Conservation (phyloP, 164 flowering plant species). For the Sedum album region DNA sequence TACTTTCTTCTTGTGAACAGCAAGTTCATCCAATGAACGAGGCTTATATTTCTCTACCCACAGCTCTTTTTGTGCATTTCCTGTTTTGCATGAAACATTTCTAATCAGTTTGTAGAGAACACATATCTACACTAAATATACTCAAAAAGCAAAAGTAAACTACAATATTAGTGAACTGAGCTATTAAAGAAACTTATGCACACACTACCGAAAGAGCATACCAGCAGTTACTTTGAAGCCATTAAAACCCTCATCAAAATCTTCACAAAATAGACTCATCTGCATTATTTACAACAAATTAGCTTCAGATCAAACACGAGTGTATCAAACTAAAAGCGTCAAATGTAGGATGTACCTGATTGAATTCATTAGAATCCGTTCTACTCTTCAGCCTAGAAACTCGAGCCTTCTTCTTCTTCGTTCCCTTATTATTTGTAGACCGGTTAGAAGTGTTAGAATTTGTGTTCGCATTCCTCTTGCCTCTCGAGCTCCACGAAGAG, state of each 20-base stretch:
- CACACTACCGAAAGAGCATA: constrained; percentile 23
- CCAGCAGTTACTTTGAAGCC: constrained; percentile 58
- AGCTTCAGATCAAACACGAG: neutral
- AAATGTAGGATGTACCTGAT: constrained; percentile 19
- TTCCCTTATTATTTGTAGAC: neutral
- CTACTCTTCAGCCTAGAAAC: neutral
- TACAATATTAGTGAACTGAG: neutral
- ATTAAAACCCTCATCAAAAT: constrained; percentile 47
- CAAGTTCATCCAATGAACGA: constrained; percentile 58
- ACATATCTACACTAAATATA: neutral
- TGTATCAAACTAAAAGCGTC: neutral
- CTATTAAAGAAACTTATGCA: neutral
- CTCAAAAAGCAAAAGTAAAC: neutral
- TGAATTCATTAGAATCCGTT: constrained; percentile 12
- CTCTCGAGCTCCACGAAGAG: neutral
- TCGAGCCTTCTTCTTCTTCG: neutral
- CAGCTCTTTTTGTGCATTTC: constrained; percentile 28
- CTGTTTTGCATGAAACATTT: constrained; percentile 20
- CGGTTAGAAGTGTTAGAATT: neutral
- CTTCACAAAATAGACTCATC: constrained; percentile 45
- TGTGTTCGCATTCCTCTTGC: neutral
- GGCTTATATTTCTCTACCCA: constrained; percentile 93
- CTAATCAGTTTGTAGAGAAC: constrained; percentile 7
- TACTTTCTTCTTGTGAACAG: constrained; percentile 93
- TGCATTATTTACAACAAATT: constrained; percentile 28